Evolutionary conservation across 1,284 basidiomycete genomes (phyloP), one percentile per base, ranked within the genome.

Genomic region (Tylopilus sp.): DNA sequence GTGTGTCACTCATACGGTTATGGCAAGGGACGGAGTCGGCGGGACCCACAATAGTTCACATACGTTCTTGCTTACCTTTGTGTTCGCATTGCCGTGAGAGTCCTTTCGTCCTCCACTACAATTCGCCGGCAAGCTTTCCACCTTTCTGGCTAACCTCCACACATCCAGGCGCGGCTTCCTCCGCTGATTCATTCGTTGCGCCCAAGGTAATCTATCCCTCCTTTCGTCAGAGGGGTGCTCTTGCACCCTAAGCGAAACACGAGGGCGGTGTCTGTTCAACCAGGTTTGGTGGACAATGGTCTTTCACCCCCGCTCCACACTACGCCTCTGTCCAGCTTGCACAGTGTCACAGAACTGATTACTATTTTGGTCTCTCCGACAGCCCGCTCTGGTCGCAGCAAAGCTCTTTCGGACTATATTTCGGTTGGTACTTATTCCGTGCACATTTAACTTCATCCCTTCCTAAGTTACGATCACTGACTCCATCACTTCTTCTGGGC

Each of bases 141-240:
- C 43, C 31, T 36, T 45, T 37, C 31, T 29, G 6, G 49, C 55
- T 55, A 34, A 56, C 55, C 45, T 60, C 49, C 57, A 55, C 59
- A 54, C 59, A 52, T 57, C 64, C 70, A 82, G 81, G 80, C 72
- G 75, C 82, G 81, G 79, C 81, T 79, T 80, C 80, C 81, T 84
- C 79, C 81, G 79, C 74, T 64, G 65, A 67, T 63, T 77, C 80
- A 69, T 64, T 85, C 82, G 55, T 81, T 83, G 70, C 65, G 60
- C 61, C 58, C 68, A 71, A 77, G 76, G 82, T 81, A 56, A 55
- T 68, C 16, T 41, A 13, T 41, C 28, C 25, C 19, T 40, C 36
- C 31, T 33, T 44, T 39, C 44, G 26, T 44, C 52, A 44, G 55
- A 45, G 48, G 37, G 37, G 25, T 28, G 6, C 15, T 31, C 30